Percentiles rank a stretch among this genome's conserved stretches.
Conservation (phyloP, 257 asterid genomes). For the Rhazya stricta region DNA sequence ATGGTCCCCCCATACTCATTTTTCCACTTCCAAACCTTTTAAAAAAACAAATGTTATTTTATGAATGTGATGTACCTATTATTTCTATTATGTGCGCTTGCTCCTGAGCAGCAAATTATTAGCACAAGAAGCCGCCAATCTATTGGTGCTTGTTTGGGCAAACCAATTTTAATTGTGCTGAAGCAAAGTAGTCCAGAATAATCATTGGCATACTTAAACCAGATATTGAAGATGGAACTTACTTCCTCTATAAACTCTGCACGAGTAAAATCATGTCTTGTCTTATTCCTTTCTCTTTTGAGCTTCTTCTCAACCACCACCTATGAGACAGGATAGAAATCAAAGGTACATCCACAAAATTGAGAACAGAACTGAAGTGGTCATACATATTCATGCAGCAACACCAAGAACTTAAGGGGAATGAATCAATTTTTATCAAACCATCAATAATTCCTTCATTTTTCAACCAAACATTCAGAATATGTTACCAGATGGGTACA, state of each 20-base stretch:
- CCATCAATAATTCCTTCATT: neutral
- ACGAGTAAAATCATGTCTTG: conserved; percentile 87
- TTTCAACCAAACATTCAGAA: neutral
- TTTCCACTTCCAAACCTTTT: conserved; percentile 97
- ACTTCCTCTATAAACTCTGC: conserved; percentile 64
- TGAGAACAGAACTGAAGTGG: neutral
- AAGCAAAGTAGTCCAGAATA: neutral
- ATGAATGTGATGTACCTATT: neutral
- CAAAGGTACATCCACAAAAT: neutral
- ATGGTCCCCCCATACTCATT: conserved; percentile 82
- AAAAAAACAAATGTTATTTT: neutral
- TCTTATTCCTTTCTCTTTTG: conserved; percentile 63
- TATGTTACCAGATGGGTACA: neutral
- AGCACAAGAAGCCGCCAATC: neutral
- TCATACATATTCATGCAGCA: neutral
- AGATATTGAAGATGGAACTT: conserved; percentile 25
- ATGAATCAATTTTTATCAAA: neutral
- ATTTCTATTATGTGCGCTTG: neutral
- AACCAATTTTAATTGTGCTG: neutral
- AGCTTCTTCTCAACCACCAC: conserved; percentile 93
- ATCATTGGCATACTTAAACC: neutral
- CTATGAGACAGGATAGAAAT: conserved; percentile 28
- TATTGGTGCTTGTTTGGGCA: neutral
- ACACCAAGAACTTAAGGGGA: neutral
- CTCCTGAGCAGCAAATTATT: neutral